These are phyloP conservation scores for Amoeboaphelidium protococcarum DNA, from an alignment of 371 early-diverging fungal genomes.

Conservation along the genomic window DNA sequence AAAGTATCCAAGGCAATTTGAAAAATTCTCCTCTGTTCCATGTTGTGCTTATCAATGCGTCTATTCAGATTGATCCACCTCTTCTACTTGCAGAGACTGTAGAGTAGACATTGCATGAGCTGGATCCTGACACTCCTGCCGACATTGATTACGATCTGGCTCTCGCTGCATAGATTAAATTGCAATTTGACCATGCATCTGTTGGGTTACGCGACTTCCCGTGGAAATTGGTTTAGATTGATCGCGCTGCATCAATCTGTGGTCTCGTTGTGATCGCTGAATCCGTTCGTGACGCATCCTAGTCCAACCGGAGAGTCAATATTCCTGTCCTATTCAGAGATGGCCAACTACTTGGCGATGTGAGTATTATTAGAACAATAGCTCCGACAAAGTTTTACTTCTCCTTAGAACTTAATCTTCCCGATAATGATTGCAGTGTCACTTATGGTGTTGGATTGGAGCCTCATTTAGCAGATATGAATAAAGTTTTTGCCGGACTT, in stretches of 20 bases:
- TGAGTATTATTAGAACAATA: not conserved
- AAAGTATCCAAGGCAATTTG: too few species aligned
- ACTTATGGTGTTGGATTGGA: not conserved
- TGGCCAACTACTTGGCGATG: not conserved
- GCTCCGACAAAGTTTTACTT: not conserved
- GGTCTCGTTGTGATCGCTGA: not conserved
- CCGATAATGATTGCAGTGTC: too few species aligned
- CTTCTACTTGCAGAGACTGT: not conserved
- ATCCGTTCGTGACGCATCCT: not conserved
- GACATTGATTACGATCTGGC: not conserved
- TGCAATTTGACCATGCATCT: not conserved
- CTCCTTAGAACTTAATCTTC: not conserved
- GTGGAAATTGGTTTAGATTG: not conserved
- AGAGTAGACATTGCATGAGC: not conserved
- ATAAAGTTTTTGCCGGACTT: not conserved
- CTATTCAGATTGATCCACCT: too few species aligned
- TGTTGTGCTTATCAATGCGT: too few species aligned
- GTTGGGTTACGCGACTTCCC: not conserved
- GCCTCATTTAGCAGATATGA: not conserved
- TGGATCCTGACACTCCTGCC: not conserved
- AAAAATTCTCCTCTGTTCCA: too few species aligned
- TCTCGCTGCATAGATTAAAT: not conserved
- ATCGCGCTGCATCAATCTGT: not conserved
- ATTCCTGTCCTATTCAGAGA: not conserved
- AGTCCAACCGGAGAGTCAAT: not conserved